Conservation (phyloP, 257 asterid species). For the Salvia hispanica region DNA sequence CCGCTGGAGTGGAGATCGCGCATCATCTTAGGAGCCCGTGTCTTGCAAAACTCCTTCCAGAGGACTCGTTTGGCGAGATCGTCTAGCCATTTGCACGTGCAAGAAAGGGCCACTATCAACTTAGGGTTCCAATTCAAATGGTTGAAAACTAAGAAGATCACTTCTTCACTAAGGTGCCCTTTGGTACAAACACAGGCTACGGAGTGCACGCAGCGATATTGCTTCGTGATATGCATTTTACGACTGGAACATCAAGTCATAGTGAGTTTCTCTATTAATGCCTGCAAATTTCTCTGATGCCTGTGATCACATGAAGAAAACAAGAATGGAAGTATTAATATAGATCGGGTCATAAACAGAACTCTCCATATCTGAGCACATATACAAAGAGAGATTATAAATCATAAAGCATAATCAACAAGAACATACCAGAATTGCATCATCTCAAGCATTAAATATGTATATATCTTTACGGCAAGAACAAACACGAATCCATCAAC, state of each 20-base stretch:
- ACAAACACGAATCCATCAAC: background rate
- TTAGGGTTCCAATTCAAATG: conserved; percentile 88
- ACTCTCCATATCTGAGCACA: background rate
- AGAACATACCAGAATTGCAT: conserved; percentile 2
- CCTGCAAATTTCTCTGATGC: background rate
- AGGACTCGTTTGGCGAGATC: conserved; percentile 89
- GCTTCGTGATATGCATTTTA: conserved; percentile 68
- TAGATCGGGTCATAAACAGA: no score
- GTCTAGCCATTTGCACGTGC: conserved; percentile 93
- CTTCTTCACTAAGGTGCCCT: conserved; percentile 85
- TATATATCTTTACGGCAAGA: conserved; percentile 3
- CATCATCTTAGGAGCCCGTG: conserved; percentile 97
- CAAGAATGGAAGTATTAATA: no score
- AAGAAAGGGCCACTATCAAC: conserved; percentile 72
- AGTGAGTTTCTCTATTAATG: conserved; percentile 1
- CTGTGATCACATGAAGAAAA: background rate
- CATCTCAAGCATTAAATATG: conserved; percentile 20
- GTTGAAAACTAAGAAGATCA: conserved; percentile 76
- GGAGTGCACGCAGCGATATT: conserved; percentile 94
- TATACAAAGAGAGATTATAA: no score
- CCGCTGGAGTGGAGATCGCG: conserved; percentile 87
- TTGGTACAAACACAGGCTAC: conserved; percentile 79
- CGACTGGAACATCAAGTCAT: conserved; percentile 25
- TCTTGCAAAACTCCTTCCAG: conserved; percentile 95
- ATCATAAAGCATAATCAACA: background rate